A percentile compares a stretch with the other conserved stretches of the same genome.
Conservation (phyloP, 2,329 filamentous ascomycete genomes). For the Ophiosphaerella narmari region DNA sequence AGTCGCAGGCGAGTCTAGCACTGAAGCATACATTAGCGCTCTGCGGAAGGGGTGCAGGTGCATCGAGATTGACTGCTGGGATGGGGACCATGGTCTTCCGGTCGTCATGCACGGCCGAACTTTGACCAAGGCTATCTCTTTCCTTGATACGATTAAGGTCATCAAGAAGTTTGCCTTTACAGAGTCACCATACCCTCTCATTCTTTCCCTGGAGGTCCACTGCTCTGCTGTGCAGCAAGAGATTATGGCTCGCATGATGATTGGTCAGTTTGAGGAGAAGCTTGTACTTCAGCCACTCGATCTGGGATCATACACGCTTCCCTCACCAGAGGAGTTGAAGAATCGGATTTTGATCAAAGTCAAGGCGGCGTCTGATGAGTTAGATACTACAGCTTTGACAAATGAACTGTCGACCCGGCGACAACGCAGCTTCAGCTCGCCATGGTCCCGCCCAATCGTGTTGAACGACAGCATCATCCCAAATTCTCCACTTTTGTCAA, state of each 20-base stretch:
- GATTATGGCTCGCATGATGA: slow-evolving; percentile 89
- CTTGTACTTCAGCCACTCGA: slow-evolving; percentile 78
- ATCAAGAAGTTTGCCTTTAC: slow-evolving; percentile 95
- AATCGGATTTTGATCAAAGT: slow-evolving; percentile 90
- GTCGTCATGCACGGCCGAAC: slow-evolving; percentile 91
- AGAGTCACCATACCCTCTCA: slow-evolving; percentile 84
- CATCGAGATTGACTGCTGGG: slow-evolving; percentile 98
- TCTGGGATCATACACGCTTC: slow-evolving; percentile 69
- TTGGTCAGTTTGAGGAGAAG: slow-evolving; percentile 77
- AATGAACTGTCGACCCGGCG: slow-evolving; percentile 44
- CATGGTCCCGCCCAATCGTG: slow-evolving; percentile 67
- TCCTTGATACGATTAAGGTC: slow-evolving; percentile 87
- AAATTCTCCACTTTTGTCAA: slow-evolving; percentile 55
- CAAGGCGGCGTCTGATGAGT: slow-evolving; percentile 70
- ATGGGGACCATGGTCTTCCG: slow-evolving; percentile 84
- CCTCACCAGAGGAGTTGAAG: slow-evolving; percentile 84
- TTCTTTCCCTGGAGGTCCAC: slow-evolving; percentile 94
- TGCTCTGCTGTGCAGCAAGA: slow-evolving; percentile 82
- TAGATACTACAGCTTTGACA: slow-evolving; percentile 41
- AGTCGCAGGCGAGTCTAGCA: slow-evolving; percentile 85
- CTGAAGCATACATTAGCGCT: slow-evolving; percentile 91
- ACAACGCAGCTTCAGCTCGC: slow-evolving; percentile 76
- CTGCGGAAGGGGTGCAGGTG: slow-evolving; percentile 89
- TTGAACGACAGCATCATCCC: slow-evolving; percentile 62
- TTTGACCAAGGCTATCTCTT: slow-evolving; percentile 84